A percentile compares a stretch with the other conserved stretches of the same genome.
Evolutionary conservation across 2,329 filamentous ascomycete species (phyloP).

Genomic region (Xylariaceae sp.): DNA sequence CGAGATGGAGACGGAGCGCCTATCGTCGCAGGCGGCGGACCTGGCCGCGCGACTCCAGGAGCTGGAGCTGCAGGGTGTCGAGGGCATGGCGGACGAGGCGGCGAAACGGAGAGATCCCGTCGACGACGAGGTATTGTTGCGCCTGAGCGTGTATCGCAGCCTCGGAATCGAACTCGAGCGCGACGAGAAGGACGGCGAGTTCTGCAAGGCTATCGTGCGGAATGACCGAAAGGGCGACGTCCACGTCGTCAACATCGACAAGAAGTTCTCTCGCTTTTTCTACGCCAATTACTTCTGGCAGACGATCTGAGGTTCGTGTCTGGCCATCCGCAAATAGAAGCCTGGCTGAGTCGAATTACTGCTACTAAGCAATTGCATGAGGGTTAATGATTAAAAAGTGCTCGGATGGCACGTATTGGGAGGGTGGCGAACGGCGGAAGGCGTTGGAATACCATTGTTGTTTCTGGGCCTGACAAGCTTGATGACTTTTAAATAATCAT

Average conservation of each 20-base stretch:
- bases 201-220: conserved; percentile 77
- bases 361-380: not conserved
- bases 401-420: conserved; percentile 9
- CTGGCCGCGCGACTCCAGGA: conserved; percentile 72
- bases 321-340: not conserved
- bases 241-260: conserved; percentile 89
- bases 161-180: conserved; percentile 84
- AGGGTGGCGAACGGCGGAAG: conserved; percentile 17
- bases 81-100: conserved; percentile 50
- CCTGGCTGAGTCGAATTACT: not conserved
- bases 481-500: not conserved
- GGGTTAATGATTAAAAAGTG: not conserved
- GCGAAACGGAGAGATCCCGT: conserved; percentile 41
- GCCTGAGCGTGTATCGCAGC: conserved; percentile 85
- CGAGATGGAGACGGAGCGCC: conserved; percentile 91
- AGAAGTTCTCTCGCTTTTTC: conserved; percentile 85
- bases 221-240: conserved; percentile 87
- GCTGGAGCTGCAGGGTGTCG: conserved; percentile 80
- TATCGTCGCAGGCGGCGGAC: conserved; percentile 72
- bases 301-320: conserved; percentile 54
- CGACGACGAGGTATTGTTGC: conserved; percentile 64
- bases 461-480: conserved; percentile 1
- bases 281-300: conserved; percentile 97
- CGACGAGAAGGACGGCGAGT: conserved; percentile 70
- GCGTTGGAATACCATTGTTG: conserved; percentile 26